phyloP scores from a whole-genome alignment of 441 rosid species.

The Populus hybrid region DNA sequence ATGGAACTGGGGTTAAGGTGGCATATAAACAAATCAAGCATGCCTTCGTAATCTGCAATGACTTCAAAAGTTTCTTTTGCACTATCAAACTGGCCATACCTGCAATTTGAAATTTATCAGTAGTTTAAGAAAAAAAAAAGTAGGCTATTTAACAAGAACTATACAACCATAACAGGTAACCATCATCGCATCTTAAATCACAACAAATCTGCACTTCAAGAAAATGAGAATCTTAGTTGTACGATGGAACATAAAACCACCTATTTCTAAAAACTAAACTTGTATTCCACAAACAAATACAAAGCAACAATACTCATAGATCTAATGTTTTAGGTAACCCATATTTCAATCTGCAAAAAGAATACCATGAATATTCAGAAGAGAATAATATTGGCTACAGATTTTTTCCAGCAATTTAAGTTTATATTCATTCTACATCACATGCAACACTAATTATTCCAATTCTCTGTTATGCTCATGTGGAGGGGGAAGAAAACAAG shows the following conservation, averaged over 20 bases:
- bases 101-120: constrained; percentile 39
- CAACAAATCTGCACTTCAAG: background rate
- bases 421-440: no score
- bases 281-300: background rate
- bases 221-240: background rate
- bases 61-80: constrained; percentile 99
- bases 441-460: no score
- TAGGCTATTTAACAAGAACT: background rate
- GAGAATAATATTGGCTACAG: background rate
- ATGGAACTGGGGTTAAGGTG: constrained; percentile 99
- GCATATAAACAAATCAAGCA: constrained; percentile 96
- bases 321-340: background rate
- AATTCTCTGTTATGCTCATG: no score
- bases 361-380: background rate
- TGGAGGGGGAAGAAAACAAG: no score
- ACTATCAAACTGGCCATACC: constrained; percentile 93
- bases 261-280: background rate
- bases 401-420: no score
- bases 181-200: background rate
- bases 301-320: background rate
- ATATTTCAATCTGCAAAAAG: background rate
- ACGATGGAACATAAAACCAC: background rate
- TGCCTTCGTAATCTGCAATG: constrained; percentile 89
- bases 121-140: constrained; percentile 13
- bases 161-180: background rate